Evolutionary conservation across 257 asterid genomes (phyloP).

Genomic region (Orobanche coerulescens): DNA sequence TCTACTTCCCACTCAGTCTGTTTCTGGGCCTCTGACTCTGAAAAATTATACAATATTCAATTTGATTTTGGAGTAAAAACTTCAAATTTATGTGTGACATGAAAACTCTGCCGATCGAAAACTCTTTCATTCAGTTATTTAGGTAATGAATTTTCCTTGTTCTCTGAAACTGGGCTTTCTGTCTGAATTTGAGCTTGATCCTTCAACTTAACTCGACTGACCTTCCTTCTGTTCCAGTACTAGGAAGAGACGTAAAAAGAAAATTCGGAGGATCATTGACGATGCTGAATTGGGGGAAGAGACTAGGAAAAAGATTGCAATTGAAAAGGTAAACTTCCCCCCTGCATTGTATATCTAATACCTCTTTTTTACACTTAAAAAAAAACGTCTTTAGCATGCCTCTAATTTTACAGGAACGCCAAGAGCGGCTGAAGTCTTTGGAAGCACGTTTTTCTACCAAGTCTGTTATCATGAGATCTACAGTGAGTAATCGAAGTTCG

Average conservation of each 20-base stretch:
- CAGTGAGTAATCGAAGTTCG: conserved; percentile 35
- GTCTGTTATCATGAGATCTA: conserved; percentile 44
- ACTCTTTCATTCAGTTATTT: neutral
- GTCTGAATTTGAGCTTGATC: neutral
- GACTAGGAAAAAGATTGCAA: conserved; percentile 93
- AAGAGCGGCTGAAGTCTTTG: conserved; percentile 94
- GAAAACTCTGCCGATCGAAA: neutral
- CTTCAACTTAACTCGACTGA: conserved; percentile 1
- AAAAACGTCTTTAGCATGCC: neutral
- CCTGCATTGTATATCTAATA: conserved; percentile 16
- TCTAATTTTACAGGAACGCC: conserved; percentile 65
- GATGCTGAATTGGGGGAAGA: conserved; percentile 97
- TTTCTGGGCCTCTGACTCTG: neutral
- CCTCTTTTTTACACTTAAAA: neutral
- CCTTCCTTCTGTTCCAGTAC: conserved; percentile 36
- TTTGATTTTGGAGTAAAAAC: neutral
- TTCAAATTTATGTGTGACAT: neutral
- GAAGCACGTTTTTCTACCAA: conserved; percentile 68
- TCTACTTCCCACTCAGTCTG: neutral
- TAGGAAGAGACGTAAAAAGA: conserved; percentile 75
- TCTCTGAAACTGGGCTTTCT: conserved; percentile 3
- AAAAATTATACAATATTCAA: neutral
- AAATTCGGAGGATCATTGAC: conserved; percentile 87
- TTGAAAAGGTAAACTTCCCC: conserved; percentile 64
- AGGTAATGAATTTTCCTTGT: conserved; percentile 4